Conservation (phyloP, 2,329 filamentous ascomycete genomes). For the Diaporthe sp. region DNA sequence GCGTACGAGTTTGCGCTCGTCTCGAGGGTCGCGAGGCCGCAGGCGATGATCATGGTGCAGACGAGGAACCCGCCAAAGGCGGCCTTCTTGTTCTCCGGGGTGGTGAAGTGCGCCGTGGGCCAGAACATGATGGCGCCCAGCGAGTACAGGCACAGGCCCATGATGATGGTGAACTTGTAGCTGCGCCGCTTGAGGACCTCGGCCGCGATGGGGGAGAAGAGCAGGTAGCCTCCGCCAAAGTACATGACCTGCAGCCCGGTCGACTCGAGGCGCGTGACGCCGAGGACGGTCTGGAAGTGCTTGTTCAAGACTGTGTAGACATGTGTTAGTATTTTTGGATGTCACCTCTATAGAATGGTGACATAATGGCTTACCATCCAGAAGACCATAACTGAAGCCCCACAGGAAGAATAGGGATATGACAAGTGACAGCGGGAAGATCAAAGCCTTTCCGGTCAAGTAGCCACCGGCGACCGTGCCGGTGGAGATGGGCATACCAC, state of each 20-base stretch:
- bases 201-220: slow-evolving; percentile 54
- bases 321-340: neutral
- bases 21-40: slow-evolving; percentile 64
- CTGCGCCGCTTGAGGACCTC: slow-evolving; percentile 75
- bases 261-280: slow-evolving; percentile 59
- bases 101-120: slow-evolving; percentile 57
- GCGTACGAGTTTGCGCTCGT: slow-evolving; percentile 67
- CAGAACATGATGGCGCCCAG: slow-evolving; percentile 71
- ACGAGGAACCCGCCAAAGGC: slow-evolving; percentile 73
- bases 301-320: slow-evolving; percentile 57
- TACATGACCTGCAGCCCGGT: slow-evolving; percentile 65
- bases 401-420: slow-evolving; percentile 54
- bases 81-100: slow-evolving; percentile 58
- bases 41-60: slow-evolving; percentile 63
- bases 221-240: slow-evolving; percentile 61
- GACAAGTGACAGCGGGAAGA: slow-evolving; percentile 42
- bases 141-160: slow-evolving; percentile 68
- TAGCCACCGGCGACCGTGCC: slow-evolving; percentile 32
- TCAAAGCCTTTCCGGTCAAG: slow-evolving; percentile 31
- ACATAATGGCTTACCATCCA: slow-evolving; percentile 46
- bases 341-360: neutral
- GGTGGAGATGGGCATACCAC: slow-evolving; percentile 30
- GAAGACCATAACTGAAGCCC: slow-evolving; percentile 54
- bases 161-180: slow-evolving; percentile 77
- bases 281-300: slow-evolving; percentile 62